These are phyloP conservation scores for Inga oerstediana DNA, from an alignment of 306 rosid species.

Conservation along the genomic window DNA sequence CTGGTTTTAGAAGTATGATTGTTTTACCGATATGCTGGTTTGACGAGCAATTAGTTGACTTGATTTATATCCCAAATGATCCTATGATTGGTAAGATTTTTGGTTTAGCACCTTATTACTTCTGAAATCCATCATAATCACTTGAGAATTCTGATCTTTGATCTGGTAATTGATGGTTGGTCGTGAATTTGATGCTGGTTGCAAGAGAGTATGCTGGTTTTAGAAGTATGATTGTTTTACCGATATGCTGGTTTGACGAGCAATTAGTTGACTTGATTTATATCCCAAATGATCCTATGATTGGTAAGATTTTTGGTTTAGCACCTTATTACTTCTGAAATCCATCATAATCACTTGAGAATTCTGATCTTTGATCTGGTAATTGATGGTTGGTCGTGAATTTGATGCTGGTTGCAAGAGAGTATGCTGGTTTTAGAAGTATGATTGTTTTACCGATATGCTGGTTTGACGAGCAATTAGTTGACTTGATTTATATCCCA, in stretches of 20 bases:
- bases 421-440: slow-evolving; percentile 67
- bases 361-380: slow-evolving; percentile 51
- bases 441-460: slow-evolving; percentile 60
- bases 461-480: slow-evolving; percentile 60
- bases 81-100: slow-evolving; percentile 63
- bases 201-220: slow-evolving; percentile 70
- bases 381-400: slow-evolving; percentile 52
- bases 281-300: slow-evolving; percentile 44
- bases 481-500: slow-evolving; percentile 54
- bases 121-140: slow-evolving; percentile 36
- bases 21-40: slow-evolving; percentile 62
- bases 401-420: slow-evolving; percentile 75
- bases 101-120: slow-evolving; percentile 45
- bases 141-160: slow-evolving; percentile 46
- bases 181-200: slow-evolving; percentile 72
- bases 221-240: slow-evolving; percentile 62
- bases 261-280: slow-evolving; percentile 56
- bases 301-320: slow-evolving; percentile 65
- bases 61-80: slow-evolving; percentile 49
- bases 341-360: slow-evolving; percentile 33
- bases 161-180: slow-evolving; percentile 61
- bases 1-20: slow-evolving; percentile 71
- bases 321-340: slow-evolving; percentile 42
- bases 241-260: slow-evolving; percentile 65
- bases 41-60: slow-evolving; percentile 59